Percentiles rank a stretch among this genome's conserved stretches.
Evolutionary conservation across 345 rosid species (phyloP).

Genomic region (Linum lewisii): DNA sequence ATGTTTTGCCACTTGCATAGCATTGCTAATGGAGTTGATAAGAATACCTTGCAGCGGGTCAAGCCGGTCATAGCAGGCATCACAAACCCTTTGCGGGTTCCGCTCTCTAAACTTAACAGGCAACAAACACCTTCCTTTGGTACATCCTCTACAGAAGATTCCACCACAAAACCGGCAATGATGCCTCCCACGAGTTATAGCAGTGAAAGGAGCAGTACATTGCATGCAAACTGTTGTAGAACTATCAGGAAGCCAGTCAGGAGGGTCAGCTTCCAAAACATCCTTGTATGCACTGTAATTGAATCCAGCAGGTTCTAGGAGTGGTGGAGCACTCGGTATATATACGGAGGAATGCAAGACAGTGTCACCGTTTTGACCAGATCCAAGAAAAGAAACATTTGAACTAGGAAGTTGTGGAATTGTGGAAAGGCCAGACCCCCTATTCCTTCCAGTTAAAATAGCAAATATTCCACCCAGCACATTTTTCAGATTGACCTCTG

Average conservation of each 20-base stretch:
- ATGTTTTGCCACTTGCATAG: constrained; percentile 86
- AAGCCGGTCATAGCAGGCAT: constrained; percentile 87
- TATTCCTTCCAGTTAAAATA: constrained; percentile 64
- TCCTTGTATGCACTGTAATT: constrained; percentile 56
- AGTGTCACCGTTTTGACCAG: constrained; percentile 64
- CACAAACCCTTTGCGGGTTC: constrained; percentile 92
- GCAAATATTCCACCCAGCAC: constrained; percentile 67
- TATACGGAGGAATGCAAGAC: constrained; percentile 79
- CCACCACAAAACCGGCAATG: constrained; percentile 98
- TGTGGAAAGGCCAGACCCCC: constrained; percentile 16
- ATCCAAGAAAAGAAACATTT: constrained; percentile 71
- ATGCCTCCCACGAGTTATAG: constrained; percentile 82
- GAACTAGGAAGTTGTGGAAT: constrained; percentile 38
- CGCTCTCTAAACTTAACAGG: constrained; percentile 79
- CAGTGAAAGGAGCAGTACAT: constrained; percentile 71
- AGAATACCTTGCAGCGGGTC: constrained; percentile 86
- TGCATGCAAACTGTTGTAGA: constrained; percentile 67
- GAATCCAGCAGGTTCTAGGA: constrained; percentile 48
- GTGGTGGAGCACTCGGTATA: constrained; percentile 95
- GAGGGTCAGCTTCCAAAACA: constrained; percentile 79
- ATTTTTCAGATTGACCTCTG: constrained; percentile 81
- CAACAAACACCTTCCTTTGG: constrained; percentile 74
- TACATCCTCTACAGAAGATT: constrained; percentile 70
- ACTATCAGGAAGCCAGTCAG: constrained; percentile 94
- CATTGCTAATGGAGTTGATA: constrained; percentile 75